phyloP scores from a whole-genome alignment of 805 yeast genomes.

The Wickerhamomyces xylosicus region DNA sequence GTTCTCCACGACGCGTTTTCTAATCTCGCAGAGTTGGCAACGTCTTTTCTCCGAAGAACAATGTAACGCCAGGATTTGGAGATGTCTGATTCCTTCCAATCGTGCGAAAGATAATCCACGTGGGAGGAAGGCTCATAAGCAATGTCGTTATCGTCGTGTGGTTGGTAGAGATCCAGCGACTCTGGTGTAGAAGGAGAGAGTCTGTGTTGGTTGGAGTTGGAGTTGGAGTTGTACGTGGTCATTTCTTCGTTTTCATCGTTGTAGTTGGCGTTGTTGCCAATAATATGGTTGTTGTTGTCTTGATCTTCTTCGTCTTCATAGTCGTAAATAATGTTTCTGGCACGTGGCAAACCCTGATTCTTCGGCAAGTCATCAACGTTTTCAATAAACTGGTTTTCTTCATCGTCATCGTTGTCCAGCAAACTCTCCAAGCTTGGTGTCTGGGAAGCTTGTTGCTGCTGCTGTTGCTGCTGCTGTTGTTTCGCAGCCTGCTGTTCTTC shows the following conservation, averaged over 20 bases:
- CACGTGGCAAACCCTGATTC: slow-evolving; percentile 4
- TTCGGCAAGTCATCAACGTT: slow-evolving; percentile 12
- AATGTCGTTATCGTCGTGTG: slow-evolving; percentile 79
- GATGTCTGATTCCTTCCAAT: slow-evolving; percentile 93
- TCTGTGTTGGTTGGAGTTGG: slow-evolving; percentile 3
- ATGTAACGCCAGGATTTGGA: slow-evolving; percentile 95
- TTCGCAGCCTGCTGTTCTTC: slow-evolving; percentile 19
- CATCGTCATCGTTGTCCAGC: slow-evolving; percentile 7
- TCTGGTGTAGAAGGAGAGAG: slow-evolving; percentile 26
- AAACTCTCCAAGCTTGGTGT: background rate
- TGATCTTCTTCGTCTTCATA: slow-evolving; percentile 12
- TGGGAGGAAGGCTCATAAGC: slow-evolving; percentile 76
- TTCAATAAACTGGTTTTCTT: slow-evolving; percentile 14
- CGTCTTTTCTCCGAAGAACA: slow-evolving; percentile 69
- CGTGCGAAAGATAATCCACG: slow-evolving; percentile 89
- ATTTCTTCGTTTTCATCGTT: slow-evolving; percentile 39
- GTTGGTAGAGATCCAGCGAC: slow-evolving; percentile 14
- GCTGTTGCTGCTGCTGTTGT: background rate
- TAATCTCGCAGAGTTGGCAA: slow-evolving; percentile 70
- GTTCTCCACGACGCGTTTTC: slow-evolving; percentile 97
- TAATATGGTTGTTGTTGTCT: slow-evolving; percentile 10
- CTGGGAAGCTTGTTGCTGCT: background rate
- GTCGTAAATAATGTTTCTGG: slow-evolving; percentile 11
- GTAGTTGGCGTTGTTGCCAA: slow-evolving; percentile 10
- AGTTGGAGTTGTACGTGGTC: too few relatives aligned